Evolutionary conservation across 306 rosid species (phyloP).

Genomic region (Acacia confusa): DNA sequence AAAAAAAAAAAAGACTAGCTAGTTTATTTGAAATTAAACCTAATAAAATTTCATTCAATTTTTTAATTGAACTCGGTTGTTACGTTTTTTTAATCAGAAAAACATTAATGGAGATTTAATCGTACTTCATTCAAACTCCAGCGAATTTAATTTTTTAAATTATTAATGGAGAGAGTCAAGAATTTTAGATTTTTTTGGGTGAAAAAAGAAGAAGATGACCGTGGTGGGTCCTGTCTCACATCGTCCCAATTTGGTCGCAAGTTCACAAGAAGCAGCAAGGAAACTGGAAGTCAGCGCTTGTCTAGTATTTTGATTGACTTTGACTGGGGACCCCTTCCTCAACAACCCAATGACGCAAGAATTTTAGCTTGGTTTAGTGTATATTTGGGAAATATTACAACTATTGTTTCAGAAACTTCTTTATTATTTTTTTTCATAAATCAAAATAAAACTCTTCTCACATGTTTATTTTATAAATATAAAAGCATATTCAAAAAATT

Average conservation of each 20-base stretch:
- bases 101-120: too few species aligned
- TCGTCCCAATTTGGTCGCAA: neutral
- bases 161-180: neutral
- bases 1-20: too few species aligned
- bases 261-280: neutral
- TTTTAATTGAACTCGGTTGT: too few species aligned
- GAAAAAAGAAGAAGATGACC: neutral
- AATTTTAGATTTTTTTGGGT: neutral
- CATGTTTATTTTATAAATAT: too few species aligned
- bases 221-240: neutral
- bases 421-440: too few species aligned
- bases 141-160: too few species aligned
- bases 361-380: neutral
- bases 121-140: neutral
- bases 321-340: neutral
- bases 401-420: too few species aligned
- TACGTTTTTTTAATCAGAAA: neutral
- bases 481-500: too few species aligned
- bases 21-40: neutral
- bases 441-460: too few species aligned
- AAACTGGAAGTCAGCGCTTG: neutral
- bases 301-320: neutral
- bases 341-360: neutral
- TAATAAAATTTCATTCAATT: neutral
- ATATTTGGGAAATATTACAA: too few species aligned